Conservation (phyloP, 2,329 filamentous ascomycete genomes). For the Phialophora chinensis region DNA sequence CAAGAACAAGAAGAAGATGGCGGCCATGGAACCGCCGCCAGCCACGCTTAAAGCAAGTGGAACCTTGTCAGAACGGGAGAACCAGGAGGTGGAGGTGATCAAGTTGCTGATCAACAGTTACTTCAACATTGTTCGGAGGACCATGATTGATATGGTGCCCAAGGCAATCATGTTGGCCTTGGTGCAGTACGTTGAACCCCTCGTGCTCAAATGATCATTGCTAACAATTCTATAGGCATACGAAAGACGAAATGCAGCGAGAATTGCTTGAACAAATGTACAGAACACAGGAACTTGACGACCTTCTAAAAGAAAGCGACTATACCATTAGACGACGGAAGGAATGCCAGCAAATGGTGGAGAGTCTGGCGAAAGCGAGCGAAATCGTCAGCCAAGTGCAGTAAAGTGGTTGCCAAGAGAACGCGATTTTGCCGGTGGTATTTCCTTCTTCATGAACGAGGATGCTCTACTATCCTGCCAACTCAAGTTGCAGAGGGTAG, state of each 20-base stretch:
- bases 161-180: conserved; percentile 99
- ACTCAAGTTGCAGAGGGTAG: neutral
- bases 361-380: conserved; percentile 84
- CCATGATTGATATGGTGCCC: conserved; percentile 99
- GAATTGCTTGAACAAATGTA: conserved; percentile 99
- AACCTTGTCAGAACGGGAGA: conserved; percentile 89
- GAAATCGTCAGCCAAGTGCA: conserved; percentile 90
- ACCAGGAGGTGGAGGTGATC: conserved; percentile 96
- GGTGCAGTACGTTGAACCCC: conserved; percentile 74
- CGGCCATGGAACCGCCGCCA: conserved; percentile 97
- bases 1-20: conserved; percentile 99
- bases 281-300: conserved; percentile 84
- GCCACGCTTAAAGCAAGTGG: conserved; percentile 92
- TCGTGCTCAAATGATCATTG: neutral
- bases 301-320: conserved; percentile 95
- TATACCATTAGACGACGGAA: conserved; percentile 94
- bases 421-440: neutral
- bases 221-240: conserved; percentile 65
- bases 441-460: neutral
- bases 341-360: conserved; percentile 99
- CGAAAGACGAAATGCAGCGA: conserved; percentile 98
- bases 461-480: neutral
- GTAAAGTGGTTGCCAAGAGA: conserved; percentile 42
- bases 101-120: conserved; percentile 97
- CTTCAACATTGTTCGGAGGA: conserved; percentile 96